Conservation (phyloP, 2,329 filamentous ascomycete genomes). For the Fusarium papillatum region DNA sequence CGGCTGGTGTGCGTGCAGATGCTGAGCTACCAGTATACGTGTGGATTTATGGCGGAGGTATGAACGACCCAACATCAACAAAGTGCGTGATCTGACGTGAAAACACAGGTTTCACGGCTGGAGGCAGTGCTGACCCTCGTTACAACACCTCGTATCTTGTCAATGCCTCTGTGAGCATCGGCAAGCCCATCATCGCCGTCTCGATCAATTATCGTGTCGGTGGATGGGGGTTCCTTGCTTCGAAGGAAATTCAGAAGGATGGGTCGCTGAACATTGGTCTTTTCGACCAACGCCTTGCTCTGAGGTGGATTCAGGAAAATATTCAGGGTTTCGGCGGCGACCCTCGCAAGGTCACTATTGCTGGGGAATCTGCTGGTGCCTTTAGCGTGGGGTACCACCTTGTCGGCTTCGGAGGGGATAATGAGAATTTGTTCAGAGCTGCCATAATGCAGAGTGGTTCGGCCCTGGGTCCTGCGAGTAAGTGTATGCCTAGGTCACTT, state of each 20-base stretch:
- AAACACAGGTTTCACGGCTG: background rate
- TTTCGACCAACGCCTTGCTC: background rate
- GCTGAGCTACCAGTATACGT: background rate
- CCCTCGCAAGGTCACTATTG: background rate
- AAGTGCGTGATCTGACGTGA: background rate
- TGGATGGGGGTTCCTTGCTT: background rate
- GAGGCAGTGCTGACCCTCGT: background rate
- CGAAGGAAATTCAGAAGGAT: background rate
- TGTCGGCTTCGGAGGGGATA: background rate
- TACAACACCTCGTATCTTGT: background rate
- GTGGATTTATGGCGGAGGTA: background rate
- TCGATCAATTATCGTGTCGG: background rate
- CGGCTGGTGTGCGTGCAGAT: background rate
- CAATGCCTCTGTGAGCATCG: background rate
- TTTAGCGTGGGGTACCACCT: background rate
- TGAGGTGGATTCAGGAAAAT: background rate
- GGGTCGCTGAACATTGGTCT: background rate
- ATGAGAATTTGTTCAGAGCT: background rate
- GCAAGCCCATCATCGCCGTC: background rate
- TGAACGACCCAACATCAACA: background rate
- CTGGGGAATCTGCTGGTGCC: background rate
- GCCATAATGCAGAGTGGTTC: background rate
- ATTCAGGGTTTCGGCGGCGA: background rate
- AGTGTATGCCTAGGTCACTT: background rate
- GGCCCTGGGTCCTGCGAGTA: background rate